phyloP scores from a whole-genome alignment of 768 basidiomycete genomes.

The Gloeostereum incarnatum region DNA sequence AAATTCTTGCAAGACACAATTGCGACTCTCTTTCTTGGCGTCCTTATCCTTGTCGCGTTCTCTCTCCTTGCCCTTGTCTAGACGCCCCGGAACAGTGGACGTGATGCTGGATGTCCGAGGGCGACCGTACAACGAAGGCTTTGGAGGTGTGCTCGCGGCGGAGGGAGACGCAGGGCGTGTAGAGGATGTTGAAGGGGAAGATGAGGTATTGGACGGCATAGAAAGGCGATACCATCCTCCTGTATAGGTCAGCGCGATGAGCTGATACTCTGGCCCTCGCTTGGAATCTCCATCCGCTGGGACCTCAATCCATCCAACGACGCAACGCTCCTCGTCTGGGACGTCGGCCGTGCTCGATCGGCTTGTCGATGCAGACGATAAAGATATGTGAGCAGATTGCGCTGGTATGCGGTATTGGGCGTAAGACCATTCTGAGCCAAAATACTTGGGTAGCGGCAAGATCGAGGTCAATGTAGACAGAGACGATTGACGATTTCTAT shows the following conservation, averaged over 20 bases:
- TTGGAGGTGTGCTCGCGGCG: conserved; percentile 31
- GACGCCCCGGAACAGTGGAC: conserved; percentile 31
- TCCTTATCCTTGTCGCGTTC: conserved; percentile 51
- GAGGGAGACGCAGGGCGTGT: too few species aligned
- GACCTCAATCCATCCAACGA: conserved; percentile 76
- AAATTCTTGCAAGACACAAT: conserved; percentile 69
- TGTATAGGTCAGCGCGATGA: conserved; percentile 78
- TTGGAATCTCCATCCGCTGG: conserved; percentile 25
- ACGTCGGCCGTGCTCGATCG: conserved; percentile 50
- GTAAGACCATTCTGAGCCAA: conserved; percentile 95
- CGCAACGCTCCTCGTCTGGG: conserved; percentile 77
- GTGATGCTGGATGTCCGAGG: conserved; percentile 47
- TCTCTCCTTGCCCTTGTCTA: conserved; percentile 50
- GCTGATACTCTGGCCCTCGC: conserved; percentile 57
- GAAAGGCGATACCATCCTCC: conserved; percentile 91
- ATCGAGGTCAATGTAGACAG: conserved; percentile 75
- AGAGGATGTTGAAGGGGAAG: conserved; percentile 13
- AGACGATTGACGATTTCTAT: conserved; percentile 77
- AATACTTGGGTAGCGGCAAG: conserved; percentile 81
- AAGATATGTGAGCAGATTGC: conserved; percentile 73
- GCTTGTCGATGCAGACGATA: conserved; percentile 54
- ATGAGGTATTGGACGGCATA: conserved; percentile 31
- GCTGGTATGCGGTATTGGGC: conserved; percentile 86
- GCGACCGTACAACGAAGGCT: conserved; percentile 24
- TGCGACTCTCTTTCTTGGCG: conserved; percentile 46